Conservation (phyloP, 2,329 filamentous ascomycete genomes). For the Bisporella sp. region DNA sequence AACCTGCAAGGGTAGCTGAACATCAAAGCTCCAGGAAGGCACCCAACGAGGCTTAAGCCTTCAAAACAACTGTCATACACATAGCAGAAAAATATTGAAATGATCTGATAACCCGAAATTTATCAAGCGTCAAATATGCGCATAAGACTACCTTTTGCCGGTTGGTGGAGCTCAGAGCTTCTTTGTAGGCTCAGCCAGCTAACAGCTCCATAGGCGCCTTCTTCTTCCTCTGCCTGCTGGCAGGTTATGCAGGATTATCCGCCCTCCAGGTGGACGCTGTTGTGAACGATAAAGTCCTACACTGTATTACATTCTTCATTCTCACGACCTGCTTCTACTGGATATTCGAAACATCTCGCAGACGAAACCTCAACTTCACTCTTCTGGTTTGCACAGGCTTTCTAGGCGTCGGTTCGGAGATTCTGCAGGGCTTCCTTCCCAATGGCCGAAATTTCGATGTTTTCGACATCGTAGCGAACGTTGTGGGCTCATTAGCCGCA, state of each 20-base stretch:
- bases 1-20: no score
- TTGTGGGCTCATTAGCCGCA: conserved; percentile 67
- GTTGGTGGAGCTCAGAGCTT: conserved; percentile 41
- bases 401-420: conserved; percentile 67
- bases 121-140: conserved; percentile 49
- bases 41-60: no score
- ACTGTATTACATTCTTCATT: conserved; percentile 82
- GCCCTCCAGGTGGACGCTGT: conserved; percentile 45
- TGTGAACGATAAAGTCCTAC: conserved; percentile 86
- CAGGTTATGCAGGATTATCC: conserved; percentile 75
- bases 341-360: conserved; percentile 85
- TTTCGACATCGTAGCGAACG: conserved; percentile 82
- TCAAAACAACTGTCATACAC: no score
- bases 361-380: conserved; percentile 78
- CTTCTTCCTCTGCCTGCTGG: conserved; percentile 62
- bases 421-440: conserved; percentile 68
- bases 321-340: conserved; percentile 91
- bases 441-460: conserved; percentile 68
- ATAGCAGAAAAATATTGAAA: background rate
- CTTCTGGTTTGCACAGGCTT: conserved; percentile 68
- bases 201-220: conserved; percentile 50
- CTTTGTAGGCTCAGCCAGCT: conserved; percentile 5
- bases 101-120: background rate
- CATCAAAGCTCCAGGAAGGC: no score
- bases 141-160: conserved; percentile 82